These are phyloP conservation scores for Syzygium malaccense DNA, from an alignment of 441 rosid species.

Conservation along the genomic window DNA sequence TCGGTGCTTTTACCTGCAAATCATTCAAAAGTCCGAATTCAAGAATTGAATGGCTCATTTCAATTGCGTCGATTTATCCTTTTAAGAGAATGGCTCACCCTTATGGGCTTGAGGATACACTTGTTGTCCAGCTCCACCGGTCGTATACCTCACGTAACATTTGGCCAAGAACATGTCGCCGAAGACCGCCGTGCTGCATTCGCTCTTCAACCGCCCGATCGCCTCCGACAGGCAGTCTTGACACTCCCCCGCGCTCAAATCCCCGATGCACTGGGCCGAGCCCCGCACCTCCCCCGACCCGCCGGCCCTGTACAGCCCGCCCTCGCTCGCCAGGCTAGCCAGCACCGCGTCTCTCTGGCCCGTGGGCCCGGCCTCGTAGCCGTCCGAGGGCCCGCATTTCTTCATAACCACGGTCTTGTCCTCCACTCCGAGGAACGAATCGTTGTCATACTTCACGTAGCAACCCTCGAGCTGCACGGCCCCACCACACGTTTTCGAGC, in stretches of 20 bases:
- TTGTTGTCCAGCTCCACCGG: neutral
- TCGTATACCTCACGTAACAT: conserved; percentile 4
- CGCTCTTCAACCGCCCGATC: conserved; percentile 1
- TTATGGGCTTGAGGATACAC: neutral
- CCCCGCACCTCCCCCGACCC: conserved; percentile 6
- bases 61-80: neutral
- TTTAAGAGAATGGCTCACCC: neutral
- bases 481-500: neutral
- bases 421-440: conserved; percentile 12
- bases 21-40: neutral
- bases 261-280: conserved; percentile 6
- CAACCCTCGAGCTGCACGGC: conserved; percentile 9
- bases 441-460: conserved; percentile 7
- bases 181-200: conserved; percentile 1
- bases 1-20: neutral
- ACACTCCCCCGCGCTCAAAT: conserved; percentile 2
- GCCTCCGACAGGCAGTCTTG: conserved; percentile 12
- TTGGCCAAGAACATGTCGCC: conserved; percentile 11
- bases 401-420: conserved; percentile 7
- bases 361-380: neutral
- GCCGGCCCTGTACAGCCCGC: neutral
- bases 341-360: conserved; percentile 6
- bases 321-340: neutral
- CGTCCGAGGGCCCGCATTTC: conserved; percentile 8
- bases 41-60: neutral